Evolutionary conservation across 2,329 filamentous ascomycete species (phyloP).

Genomic region (Intubia oerlemansii): DNA sequence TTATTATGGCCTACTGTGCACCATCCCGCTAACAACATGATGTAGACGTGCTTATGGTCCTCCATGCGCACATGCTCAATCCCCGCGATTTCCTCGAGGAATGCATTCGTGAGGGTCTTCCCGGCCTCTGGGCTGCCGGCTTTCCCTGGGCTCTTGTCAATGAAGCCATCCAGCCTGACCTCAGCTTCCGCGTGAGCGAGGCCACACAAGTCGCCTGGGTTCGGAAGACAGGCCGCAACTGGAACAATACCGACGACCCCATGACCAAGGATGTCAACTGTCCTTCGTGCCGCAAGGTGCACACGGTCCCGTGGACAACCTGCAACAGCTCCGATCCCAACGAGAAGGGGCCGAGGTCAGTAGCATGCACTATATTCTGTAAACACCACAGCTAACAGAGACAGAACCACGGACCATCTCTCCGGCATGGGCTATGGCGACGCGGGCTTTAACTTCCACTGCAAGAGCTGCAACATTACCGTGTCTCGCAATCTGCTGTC

Average conservation of each 20-base stretch:
- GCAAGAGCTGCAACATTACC: constrained; percentile 24
- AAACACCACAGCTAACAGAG: too few relatives aligned
- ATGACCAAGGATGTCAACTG: constrained; percentile 16
- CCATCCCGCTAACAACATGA: too few relatives aligned
- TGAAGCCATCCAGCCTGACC: constrained; percentile 31
- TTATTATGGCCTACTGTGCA: too few relatives aligned
- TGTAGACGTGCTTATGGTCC: constrained; percentile 63
- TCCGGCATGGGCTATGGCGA: constrained; percentile 39
- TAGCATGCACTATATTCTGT: constrained; percentile 23
- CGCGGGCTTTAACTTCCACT: constrained; percentile 26
- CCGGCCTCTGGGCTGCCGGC: constrained; percentile 35
- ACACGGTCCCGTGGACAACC: constrained; percentile 39
- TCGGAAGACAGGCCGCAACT: constrained; percentile 24
- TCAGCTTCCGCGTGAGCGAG: constrained; percentile 29
- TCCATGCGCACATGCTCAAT: constrained; percentile 63
- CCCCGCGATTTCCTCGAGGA: constrained; percentile 57
- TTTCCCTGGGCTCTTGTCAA: constrained; percentile 46
- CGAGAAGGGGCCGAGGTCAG: constrained; percentile 43
- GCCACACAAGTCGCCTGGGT: constrained; percentile 25
- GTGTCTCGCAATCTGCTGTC: constrained; percentile 37
- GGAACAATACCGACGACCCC: constrained; percentile 36
- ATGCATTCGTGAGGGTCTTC: constrained; percentile 34
- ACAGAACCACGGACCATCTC: constrained; percentile 10
- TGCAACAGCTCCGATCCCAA: constrained; percentile 7
- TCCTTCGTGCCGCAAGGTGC: constrained; percentile 18